phyloP scores from a whole-genome alignment of 371 early-diverging fungal genomes.

The Coemansia sp. region DNA sequence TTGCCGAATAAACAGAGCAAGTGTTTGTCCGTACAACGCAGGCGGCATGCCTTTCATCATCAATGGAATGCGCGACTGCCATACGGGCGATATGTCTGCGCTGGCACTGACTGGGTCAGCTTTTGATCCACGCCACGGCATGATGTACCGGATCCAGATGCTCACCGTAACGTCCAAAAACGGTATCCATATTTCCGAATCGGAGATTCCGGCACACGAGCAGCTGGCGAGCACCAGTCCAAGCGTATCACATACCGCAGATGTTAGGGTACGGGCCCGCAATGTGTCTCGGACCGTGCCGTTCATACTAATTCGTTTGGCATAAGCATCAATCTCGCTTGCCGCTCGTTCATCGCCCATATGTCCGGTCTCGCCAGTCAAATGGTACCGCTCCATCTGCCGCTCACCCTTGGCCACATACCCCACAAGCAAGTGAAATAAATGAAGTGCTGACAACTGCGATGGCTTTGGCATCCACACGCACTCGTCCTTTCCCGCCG shows the following conservation, averaged over 20 bases:
- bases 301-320: slow-evolving; percentile 32
- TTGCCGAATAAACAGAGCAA: slow-evolving; percentile 21
- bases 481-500: slow-evolving; percentile 5
- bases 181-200: slow-evolving; percentile 37
- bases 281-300: slow-evolving; percentile 28
- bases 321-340: slow-evolving; percentile 7
- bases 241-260: slow-evolving; percentile 19
- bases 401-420: slow-evolving; percentile 38
- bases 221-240: slow-evolving; percentile 25
- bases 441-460: slow-evolving; percentile 25
- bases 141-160: slow-evolving; percentile 37
- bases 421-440: slow-evolving; percentile 21
- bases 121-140: slow-evolving; percentile 40
- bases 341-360: neutral
- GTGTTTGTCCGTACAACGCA: slow-evolving; percentile 26
- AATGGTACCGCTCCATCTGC: slow-evolving; percentile 38
- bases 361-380: neutral
- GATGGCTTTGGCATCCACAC: slow-evolving; percentile 29
- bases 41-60: slow-evolving; percentile 29
- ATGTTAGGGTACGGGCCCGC: slow-evolving; percentile 12
- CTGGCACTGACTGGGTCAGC: neutral
- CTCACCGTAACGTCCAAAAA: slow-evolving; percentile 21
- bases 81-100: slow-evolving; percentile 23
- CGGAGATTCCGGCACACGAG: slow-evolving; percentile 12
- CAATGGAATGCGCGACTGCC: slow-evolving; percentile 34